Base-by-base conservation (phyloP, 495 filamentous ascomycete species). In the Aeminium ludgeri region DNA sequence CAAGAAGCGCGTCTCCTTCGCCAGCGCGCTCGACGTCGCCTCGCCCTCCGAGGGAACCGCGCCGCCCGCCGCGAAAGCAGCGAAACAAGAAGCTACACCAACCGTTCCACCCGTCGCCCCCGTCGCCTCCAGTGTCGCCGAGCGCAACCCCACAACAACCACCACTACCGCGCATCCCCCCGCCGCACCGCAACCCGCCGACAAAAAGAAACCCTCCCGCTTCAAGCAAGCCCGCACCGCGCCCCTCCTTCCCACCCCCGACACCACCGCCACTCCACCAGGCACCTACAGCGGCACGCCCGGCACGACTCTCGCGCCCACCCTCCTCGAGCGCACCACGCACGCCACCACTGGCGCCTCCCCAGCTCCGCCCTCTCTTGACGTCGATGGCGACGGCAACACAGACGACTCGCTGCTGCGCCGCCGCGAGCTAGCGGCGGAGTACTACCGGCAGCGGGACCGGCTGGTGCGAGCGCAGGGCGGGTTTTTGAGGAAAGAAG, bases 381-480 rank as follows among this genome's bases (percentile, higher is more conserved):
- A 91, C 36, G 79, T 84, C 32, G n/a, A n/a, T n/a, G n/a, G n/a
- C n/a, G n/a, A n/a, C n/a, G n/a, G n/a, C n/a, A n/a, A n/a, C n/a
- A n/a, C n/a, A n/a, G 59, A 89, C 29, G 81, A 95, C 43, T 74
- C 80, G 5, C 60, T 68, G 6, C 59, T 85, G 2, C 63, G 86
- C 30, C 70, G 79, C 31, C 73, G 82, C 43, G 76, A 92, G 54
- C 78, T 91, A 6, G 74, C 78, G 19, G 69, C 69, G 33, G 81
- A 93, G 54, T 92, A 86, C 55, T 73, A 87, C 57, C 71, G 69
- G 25, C 65, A 78, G 60, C 76, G 86, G 3, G 91, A 85, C 52
- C 66, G 67, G 41, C 74, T 87, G 63, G 81, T 92, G 43, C 68
- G 81, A 49, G 66, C 72, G 45, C 73, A 91, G 41, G 82, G 82